Conservation (phyloP, 768 basidiomycete species). For the Leccinum barrowsii region DNA sequence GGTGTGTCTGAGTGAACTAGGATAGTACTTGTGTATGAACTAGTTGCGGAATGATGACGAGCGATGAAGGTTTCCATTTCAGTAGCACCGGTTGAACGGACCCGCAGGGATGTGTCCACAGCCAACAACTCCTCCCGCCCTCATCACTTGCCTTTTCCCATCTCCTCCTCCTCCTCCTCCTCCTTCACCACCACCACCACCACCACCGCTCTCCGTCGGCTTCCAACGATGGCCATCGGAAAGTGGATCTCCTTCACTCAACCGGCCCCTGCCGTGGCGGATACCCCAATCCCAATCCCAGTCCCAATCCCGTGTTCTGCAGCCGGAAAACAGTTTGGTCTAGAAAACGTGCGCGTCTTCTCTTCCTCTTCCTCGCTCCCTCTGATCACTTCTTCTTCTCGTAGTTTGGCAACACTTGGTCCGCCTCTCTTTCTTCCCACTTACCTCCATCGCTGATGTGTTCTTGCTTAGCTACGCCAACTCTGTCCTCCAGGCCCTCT, state of each 20-base stretch:
- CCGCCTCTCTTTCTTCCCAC: conserved; percentile 18
- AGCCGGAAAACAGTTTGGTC: conserved; percentile 88
- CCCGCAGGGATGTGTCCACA: conserved; percentile 5
- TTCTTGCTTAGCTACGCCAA: conserved; percentile 78
- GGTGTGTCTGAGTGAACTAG: conserved; percentile 18
- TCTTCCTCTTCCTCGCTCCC: conserved; percentile 1
- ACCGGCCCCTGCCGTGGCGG: conserved; percentile 18
- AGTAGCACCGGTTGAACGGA: conserved; percentile 11
- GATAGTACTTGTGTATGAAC: too few relatives aligned
- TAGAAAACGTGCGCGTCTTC: conserved; percentile 80
- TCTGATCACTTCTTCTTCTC: conserved; percentile 6
- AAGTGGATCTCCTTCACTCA: conserved; percentile 38
- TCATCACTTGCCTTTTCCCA: neutral
- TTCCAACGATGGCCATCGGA: conserved; percentile 34
- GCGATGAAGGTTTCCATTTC: conserved; percentile 10
- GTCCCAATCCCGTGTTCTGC: conserved; percentile 46
- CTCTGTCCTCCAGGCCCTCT: conserved; percentile 96
- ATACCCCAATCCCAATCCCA: conserved; percentile 27
- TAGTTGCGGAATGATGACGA: neutral
- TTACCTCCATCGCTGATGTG: conserved; percentile 16
- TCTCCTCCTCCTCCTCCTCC: neutral
- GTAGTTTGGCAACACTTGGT: conserved; percentile 98
- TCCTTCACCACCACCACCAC: conserved; percentile 2
- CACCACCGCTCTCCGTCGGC: neutral
- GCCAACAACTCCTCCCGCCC: neutral